Conservation (phyloP, 345 rosid genomes). For the Eucalyptus paniculata region DNA sequence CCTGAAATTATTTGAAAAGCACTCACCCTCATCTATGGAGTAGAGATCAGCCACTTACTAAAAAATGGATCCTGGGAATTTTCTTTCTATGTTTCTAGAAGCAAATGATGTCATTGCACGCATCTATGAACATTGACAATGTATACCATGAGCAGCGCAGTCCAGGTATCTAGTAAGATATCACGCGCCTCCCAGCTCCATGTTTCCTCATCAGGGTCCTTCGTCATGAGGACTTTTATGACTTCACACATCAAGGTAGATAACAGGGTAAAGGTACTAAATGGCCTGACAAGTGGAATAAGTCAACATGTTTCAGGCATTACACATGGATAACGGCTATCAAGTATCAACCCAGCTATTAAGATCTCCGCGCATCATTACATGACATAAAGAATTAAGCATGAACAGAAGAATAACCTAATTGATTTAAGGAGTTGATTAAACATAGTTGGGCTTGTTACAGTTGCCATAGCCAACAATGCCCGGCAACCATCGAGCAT, state of each 20-base stretch:
- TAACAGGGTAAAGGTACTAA: constrained; percentile 64
- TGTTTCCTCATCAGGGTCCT: constrained; percentile 54
- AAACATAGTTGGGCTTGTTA: constrained; percentile 52
- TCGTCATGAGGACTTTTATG: constrained; percentile 58
- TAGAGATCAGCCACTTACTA: background rate
- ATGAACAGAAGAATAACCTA: constrained; percentile 37
- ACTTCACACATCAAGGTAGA: constrained; percentile 85
- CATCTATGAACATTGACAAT: background rate
- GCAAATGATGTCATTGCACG: background rate
- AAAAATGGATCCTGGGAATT: background rate
- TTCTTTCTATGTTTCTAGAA: background rate
- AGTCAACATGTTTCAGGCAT: background rate
- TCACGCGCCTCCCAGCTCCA: constrained; percentile 99
- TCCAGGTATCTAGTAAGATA: constrained; percentile 91
- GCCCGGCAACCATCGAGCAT: constrained; percentile 97
- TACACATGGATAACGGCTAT: background rate
- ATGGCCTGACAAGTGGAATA: constrained; percentile 56
- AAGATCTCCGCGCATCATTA: background rate
- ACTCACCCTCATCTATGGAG: background rate
- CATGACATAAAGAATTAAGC: background rate
- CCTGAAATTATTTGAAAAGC: background rate
- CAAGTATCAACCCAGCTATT: background rate
- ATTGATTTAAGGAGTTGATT: constrained; percentile 69
- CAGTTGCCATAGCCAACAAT: constrained; percentile 69
- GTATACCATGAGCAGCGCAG: constrained; percentile 64